Evolutionary conservation across 2,329 filamentous ascomycete species (phyloP).

Genomic region (Sclerotinia glacialis): DNA sequence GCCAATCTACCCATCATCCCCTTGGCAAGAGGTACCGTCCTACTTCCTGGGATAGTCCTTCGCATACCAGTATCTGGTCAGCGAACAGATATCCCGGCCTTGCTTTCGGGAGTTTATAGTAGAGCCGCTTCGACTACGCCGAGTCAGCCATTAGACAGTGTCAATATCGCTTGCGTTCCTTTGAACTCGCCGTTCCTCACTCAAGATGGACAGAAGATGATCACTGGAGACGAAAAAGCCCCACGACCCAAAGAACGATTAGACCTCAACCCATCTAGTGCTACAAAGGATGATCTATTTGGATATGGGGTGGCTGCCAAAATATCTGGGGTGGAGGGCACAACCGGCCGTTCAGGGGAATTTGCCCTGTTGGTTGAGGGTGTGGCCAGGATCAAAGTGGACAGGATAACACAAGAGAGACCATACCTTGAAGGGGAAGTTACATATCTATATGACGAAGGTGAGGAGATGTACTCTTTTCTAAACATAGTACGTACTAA

Average conservation of each 20-base stretch:
- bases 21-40: constrained; percentile 73
- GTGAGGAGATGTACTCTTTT: constrained; percentile 44
- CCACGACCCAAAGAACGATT: constrained; percentile 30
- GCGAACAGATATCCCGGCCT: constrained; percentile 82
- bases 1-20: constrained; percentile 70
- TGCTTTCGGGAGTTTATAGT: constrained; percentile 82
- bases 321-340: constrained; percentile 74
- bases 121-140: constrained; percentile 67
- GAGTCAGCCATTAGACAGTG: constrained; percentile 59
- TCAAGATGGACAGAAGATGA: constrained; percentile 70
- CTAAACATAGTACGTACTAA: constrained; percentile 26
- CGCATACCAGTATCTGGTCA: constrained; percentile 76
- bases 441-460: constrained; percentile 65
- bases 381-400: constrained; percentile 70
- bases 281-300: constrained; percentile 72
- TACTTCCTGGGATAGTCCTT: constrained; percentile 81
- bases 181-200: constrained; percentile 73
- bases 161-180: constrained; percentile 85
- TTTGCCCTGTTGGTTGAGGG: constrained; percentile 86
- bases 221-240: constrained; percentile 60
- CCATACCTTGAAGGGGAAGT: constrained; percentile 87
- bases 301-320: constrained; percentile 77
- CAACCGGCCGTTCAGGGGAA: constrained; percentile 60
- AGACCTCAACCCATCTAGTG: constrained; percentile 56
- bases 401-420: constrained; percentile 70